Evolutionary conservation across 345 rosid species (phyloP).

Genomic region (Nephelium lappaceum): DNA sequence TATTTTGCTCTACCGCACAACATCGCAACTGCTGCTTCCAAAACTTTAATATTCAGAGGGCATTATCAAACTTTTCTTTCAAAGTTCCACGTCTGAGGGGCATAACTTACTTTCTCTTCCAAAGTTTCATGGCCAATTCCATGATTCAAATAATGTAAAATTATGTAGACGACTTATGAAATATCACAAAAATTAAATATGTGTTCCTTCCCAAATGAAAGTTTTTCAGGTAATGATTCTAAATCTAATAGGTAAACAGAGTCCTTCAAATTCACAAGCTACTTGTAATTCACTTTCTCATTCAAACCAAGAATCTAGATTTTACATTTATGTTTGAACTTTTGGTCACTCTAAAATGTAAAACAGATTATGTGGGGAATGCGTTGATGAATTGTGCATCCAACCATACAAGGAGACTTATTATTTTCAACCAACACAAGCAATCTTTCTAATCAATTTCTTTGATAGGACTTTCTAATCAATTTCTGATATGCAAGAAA

Average conservation of each 20-base stretch:
- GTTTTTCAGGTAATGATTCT: not conserved
- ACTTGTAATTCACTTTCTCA: not conserved
- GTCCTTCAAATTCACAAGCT: not conserved
- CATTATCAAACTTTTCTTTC: not conserved
- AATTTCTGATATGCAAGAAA: not conserved
- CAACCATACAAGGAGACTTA: not conserved
- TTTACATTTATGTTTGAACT: not conserved
- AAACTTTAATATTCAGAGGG: not conserved
- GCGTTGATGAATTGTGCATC: not conserved
- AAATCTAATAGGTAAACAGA: not conserved
- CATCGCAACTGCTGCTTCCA: not conserved
- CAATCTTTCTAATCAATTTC: conserved; percentile 3
- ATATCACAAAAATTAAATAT: not conserved
- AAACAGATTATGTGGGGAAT: not conserved
- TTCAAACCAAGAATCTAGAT: not conserved
- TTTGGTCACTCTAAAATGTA: not conserved
- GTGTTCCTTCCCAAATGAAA: not conserved
- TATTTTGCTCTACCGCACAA: not conserved
- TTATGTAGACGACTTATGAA: not conserved
- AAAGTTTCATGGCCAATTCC: not conserved
- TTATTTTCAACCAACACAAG: not conserved
- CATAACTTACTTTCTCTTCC: not conserved
- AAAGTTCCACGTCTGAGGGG: not conserved
- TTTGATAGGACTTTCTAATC: conserved; percentile 6
- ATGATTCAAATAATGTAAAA: not conserved